These are phyloP conservation scores for Quercus phellos DNA, from an alignment of 331 rosid species.

Conservation along the genomic window DNA sequence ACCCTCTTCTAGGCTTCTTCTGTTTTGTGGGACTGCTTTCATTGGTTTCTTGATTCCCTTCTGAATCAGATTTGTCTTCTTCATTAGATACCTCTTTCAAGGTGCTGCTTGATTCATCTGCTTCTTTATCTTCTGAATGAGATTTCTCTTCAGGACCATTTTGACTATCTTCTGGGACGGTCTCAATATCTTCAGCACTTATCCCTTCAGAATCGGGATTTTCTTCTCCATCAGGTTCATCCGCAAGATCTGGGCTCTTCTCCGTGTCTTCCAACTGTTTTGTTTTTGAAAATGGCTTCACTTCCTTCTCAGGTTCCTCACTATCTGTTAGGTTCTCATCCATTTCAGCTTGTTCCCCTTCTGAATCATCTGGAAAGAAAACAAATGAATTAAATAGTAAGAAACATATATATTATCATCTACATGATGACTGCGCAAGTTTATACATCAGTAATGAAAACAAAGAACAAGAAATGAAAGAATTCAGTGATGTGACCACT, in stretches of 20 bases:
- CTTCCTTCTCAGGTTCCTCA: constrained; percentile 49
- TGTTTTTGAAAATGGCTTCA: constrained; percentile 36
- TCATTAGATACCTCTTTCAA: constrained; percentile 36
- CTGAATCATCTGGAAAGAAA: constrained; percentile 49
- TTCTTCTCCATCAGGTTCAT: constrained; percentile 42
- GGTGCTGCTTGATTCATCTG: constrained; percentile 33
- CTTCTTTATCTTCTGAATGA: constrained; percentile 38
- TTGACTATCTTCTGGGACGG: constrained; percentile 32
- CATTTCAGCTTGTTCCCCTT: constrained; percentile 48
- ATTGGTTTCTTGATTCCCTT: constrained; percentile 41
- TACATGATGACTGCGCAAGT: neutral
- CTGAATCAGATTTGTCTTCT: constrained; percentile 44
- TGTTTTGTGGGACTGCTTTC: constrained; percentile 25
- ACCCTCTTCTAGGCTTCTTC: constrained; percentile 24
- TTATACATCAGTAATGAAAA: neutral
- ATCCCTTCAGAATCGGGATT: constrained; percentile 35
- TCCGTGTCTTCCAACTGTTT: constrained; percentile 30
- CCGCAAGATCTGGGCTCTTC: constrained; percentile 24
- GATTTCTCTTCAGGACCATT: constrained; percentile 30
- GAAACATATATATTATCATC: neutral
- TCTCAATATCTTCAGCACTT: constrained; percentile 37
- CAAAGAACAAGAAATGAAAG: neutral
- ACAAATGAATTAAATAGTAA: neutral
- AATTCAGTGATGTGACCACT: neutral
- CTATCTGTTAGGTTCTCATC: constrained; percentile 38